Evolutionary conservation across 495 filamentous ascomycete species (phyloP).

Genomic region (Lepraria neglecta): DNA sequence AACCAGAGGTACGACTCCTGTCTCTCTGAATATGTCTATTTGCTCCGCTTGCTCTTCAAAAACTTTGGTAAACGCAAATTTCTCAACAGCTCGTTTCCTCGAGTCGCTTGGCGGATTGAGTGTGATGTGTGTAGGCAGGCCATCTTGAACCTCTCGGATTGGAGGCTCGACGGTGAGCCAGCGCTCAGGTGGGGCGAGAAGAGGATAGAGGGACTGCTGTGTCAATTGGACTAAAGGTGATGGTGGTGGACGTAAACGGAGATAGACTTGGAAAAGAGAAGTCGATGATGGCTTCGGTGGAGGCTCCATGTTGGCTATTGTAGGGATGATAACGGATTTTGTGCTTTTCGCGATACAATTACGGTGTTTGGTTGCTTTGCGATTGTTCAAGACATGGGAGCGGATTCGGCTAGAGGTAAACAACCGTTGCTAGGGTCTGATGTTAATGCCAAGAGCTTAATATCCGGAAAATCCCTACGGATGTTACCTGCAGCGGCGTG

Average conservation of each 20-base stretch:
- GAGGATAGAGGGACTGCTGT: constrained; percentile 28
- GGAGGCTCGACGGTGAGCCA: constrained; percentile 71
- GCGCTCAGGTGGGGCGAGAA: constrained; percentile 48
- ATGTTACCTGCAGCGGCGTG: neutral
- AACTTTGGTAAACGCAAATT: constrained; percentile 88
- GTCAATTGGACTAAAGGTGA: constrained; percentile 30
- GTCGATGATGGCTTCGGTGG: constrained; percentile 43
- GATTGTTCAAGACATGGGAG: neutral
- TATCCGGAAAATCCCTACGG: neutral
- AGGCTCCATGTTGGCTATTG: constrained; percentile 30
- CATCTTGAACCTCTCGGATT: constrained; percentile 36
- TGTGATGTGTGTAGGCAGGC: constrained; percentile 71
- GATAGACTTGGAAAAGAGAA: constrained; percentile 84
- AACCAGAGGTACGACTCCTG: constrained; percentile 65
- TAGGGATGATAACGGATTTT: neutral
- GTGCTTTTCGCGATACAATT: neutral
- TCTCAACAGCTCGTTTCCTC: constrained; percentile 80
- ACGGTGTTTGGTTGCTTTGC: neutral
- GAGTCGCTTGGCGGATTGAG: constrained; percentile 74
- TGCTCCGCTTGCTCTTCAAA: constrained; percentile 83
- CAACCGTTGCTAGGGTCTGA: constrained; percentile 3
- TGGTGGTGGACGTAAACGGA: constrained; percentile 75
- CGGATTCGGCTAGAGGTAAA: constrained; percentile 8
- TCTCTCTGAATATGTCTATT: constrained; percentile 80
- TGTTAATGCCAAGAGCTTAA: neutral